Base-by-base conservation (phyloP, 2,329 filamentous ascomycete species). In the Phyllosticta ampelicida region DNA sequence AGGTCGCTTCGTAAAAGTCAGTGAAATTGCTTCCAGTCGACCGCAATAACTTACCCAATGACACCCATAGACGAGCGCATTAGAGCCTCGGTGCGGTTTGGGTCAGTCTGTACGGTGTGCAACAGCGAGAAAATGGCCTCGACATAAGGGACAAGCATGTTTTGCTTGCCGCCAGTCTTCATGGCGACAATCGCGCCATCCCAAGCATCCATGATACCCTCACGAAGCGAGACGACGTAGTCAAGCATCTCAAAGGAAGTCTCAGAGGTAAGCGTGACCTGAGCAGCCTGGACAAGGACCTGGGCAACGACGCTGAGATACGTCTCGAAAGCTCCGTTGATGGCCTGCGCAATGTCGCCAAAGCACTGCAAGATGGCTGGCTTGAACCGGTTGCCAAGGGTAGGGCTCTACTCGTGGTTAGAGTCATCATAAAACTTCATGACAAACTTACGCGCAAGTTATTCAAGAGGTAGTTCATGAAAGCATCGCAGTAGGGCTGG, bases 181-280 rank as follows among this genome's bases (percentile, higher is more conserved):
- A 97, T 90, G 56, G 94, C 90, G 71, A 92, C 85, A 69, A 99
- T 90, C 64, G 96, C 94, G 64, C 94, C 94, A 67, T 91, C 90
- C 91, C 95, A 99, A 30, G 94, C 94, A 79, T 99, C 94, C 86
- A 97, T 96, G 65, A 99, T 97, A 65, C 92, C 94, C 71, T 99
- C 95, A 56, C 94, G 86, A 53, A 99, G 81, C 19, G 91, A 96
- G 63, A 95, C 84, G 65, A 99, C 86, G 71, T 99, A 99, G 74
- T 97, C 92, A 60, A 91, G 86, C 87, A 97, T 95, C 75, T 99
- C 94, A 66, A 91, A 94, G 54, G 87, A 88, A 60, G 87, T 86
- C 64, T 96, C 90, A 26, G 85, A 80, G 59, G 84, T 84, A 49
- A 89, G 83, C 29, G 86, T 88, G 59, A 99, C 90, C 51, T 81